Base-by-base conservation (phyloP, 441 rosid species). In the Sinapis alba region DNA sequence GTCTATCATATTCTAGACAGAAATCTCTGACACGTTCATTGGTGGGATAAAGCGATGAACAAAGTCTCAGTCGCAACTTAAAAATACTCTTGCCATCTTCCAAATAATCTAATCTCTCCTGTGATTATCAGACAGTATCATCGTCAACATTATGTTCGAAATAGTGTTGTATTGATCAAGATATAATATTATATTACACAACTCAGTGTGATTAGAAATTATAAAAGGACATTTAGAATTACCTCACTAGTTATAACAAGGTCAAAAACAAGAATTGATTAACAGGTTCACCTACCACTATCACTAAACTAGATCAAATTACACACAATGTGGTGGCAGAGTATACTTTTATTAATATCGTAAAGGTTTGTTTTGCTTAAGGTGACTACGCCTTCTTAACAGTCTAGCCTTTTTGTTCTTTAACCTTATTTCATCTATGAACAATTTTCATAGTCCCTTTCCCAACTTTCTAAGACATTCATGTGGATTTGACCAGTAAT, bases 1-100 rank as follows among this genome's bases (percentile, higher is more conserved):
- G 99, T 76, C 98, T 87, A 83, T 96, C 99, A 86, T 96, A 96
- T 81, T 96, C 99, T 78, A 96, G 93, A 76, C 96, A 96, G 83
- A 96, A 96, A 84, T 96, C 99, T 78, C 98, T 87, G 47, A 96
- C 86, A 57, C 98, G 98, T 82, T 94, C 99, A 69, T 96, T 96
- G 76, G 86, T 74, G 38, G 99, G 98, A 81, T 89, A 91, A 79
- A 96, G 78, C 53, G 99, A 96, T 9, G 98, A 96, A 83, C 98
- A 96, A 64, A 96, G 93, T 80, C 94, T 86, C 78, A 96, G 78
- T 26, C 99, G 97, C 87, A 94, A 83, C 84, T 83, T 92, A 72
- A 92, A 96, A 74, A 90, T 82, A 80, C 79, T 88, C 79, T 94
- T 96, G 74, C 98, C 98, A 84, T 96, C 99, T 88, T 96, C 99